phyloP scores from a whole-genome alignment of 345 rosid species.

The Eucalyptus erythrocorys region DNA sequence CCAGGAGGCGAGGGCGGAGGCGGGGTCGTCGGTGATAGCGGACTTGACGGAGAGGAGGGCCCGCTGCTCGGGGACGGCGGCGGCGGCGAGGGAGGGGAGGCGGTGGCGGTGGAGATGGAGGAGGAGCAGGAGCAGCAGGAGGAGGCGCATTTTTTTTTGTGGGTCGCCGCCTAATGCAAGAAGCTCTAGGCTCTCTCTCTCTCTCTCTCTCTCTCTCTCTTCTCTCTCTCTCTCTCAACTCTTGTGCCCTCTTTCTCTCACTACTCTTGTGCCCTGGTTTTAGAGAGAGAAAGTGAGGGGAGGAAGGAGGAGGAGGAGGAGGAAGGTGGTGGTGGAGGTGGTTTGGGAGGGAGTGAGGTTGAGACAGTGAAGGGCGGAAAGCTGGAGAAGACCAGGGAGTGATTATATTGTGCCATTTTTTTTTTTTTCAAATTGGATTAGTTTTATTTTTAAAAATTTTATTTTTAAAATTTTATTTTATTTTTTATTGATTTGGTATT shows the following conservation, averaged over 20 bases:
- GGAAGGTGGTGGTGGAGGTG: not conserved
- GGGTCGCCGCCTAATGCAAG: not conserved
- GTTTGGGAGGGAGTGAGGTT: not conserved
- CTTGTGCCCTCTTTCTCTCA: not conserved
- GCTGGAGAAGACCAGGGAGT: not conserved
- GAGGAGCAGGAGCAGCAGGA: not conserved
- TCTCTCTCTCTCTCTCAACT: not conserved
- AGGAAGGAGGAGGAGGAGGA: not conserved
- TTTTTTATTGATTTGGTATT: not conserved
- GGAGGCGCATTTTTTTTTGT: not conserved
- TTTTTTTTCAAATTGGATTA: not conserved
- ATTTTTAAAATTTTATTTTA: not conserved
- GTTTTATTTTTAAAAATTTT: not conserved
- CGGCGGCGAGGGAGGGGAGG: conserved; percentile 24
- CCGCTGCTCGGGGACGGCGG: conserved; percentile 42
- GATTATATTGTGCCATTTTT: conserved; percentile 5
- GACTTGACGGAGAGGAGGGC: conserved; percentile 77
- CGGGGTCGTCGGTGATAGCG: conserved; percentile 45
- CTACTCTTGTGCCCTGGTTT: not conserved
- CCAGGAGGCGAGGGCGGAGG: conserved; percentile 53
- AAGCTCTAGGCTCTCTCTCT: not conserved
- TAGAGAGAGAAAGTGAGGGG: not conserved
- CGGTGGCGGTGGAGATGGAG: conserved; percentile 17
- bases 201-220: not conserved
- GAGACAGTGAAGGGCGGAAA: not conserved